phyloP scores from a whole-genome alignment of 352 stramenopile species.

The Blastocystis sp. region DNA sequence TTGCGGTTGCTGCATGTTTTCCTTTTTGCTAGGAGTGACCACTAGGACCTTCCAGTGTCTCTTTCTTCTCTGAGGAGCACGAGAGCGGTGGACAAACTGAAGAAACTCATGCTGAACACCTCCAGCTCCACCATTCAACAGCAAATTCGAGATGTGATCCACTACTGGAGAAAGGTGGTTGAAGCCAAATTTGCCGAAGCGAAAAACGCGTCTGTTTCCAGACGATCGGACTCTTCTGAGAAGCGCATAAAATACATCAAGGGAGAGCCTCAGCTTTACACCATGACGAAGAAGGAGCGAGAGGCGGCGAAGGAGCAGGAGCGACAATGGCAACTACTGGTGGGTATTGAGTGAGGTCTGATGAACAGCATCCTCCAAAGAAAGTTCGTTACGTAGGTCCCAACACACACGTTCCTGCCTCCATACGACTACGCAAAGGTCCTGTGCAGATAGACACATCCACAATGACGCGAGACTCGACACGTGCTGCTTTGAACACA shows the following conservation, averaged over 20 bases:
- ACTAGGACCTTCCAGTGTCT: not conserved
- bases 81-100: not conserved
- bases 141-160: not conserved
- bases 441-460: too few species aligned
- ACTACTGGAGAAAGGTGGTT: not conserved
- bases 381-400: not conserved
- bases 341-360: not conserved
- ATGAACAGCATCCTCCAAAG: not conserved
- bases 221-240: not conserved
- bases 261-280: not conserved
- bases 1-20: not conserved
- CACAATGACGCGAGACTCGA: too few species aligned
- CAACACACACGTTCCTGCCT: not conserved
- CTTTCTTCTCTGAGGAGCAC: not conserved
- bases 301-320: not conserved
- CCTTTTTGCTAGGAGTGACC: not conserved
- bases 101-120: not conserved
- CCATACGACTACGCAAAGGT: not conserved
- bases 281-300: not conserved
- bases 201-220: not conserved
- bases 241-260: not conserved
- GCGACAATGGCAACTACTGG: not conserved
- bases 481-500: too few species aligned
- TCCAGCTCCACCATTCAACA: not conserved
- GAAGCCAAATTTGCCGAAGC: not conserved